phyloP scores from a whole-genome alignment of 345 rosid genomes.

The Populus deltoides region DNA sequence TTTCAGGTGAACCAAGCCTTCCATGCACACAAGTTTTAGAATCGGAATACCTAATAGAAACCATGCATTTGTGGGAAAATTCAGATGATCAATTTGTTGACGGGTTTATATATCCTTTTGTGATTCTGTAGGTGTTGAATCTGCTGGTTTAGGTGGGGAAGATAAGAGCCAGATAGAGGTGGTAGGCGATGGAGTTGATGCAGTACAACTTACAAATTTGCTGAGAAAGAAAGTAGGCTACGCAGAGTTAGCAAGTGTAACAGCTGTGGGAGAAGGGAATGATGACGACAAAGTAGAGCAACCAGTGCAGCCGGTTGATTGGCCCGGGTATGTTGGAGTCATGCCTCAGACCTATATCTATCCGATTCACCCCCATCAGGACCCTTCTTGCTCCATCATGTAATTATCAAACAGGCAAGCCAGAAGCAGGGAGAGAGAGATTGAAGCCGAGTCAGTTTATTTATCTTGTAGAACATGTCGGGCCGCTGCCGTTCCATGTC shows the following conservation, averaged over 20 bases:
- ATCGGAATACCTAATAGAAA: neutral
- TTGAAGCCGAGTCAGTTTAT: too few species aligned
- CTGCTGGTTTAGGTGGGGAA: neutral
- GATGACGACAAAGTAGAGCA: neutral
- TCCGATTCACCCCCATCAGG: too few species aligned
- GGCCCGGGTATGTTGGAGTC: neutral
- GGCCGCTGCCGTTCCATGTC: too few species aligned
- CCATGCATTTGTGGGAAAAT: neutral
- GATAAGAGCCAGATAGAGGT: constrained; percentile 20
- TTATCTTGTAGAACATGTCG: too few species aligned
- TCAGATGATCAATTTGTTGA: neutral
- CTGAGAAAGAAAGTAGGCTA: constrained; percentile 7
- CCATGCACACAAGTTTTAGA: neutral
- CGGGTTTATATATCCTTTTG: neutral
- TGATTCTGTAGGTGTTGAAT: neutral
- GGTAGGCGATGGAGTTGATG: constrained; percentile 11
- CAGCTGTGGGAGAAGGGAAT: neutral
- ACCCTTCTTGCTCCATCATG: neutral
- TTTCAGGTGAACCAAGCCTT: constrained; percentile 6
- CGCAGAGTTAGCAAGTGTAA: constrained; percentile 14
- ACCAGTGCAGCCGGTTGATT: neutral
- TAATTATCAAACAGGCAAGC: too few species aligned
- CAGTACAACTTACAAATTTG: neutral
- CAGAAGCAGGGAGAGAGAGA: too few species aligned
- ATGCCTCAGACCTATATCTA: neutral